Percentiles rank a stretch among this genome's conserved stretches.
phyloP scores from a whole-genome alignment of 768 basidiomycete species.

The Russula ochroleuca region DNA sequence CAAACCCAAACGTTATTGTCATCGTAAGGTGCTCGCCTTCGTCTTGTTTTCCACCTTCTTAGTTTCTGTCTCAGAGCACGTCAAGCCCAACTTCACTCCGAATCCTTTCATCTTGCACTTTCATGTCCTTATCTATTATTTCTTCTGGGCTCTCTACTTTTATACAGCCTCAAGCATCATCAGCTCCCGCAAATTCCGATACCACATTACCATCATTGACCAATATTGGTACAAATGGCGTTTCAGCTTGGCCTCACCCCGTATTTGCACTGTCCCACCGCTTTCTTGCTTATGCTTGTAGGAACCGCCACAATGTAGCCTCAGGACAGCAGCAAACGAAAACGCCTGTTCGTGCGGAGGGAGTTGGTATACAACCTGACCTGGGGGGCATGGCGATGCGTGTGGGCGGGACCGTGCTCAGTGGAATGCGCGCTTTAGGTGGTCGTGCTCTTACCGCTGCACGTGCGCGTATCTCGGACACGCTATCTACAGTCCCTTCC shows the following conservation, averaged over 20 bases:
- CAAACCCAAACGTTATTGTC: conserved; percentile 48
- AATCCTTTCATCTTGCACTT: conserved; percentile 52
- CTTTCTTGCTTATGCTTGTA: conserved; percentile 57
- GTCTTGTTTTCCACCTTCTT: conserved; percentile 6
- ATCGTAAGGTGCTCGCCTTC: conserved; percentile 44
- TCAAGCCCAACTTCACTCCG: conserved; percentile 50
- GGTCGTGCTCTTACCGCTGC: conserved; percentile 56
- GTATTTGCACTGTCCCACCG: conserved; percentile 59
- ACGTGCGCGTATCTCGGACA: conserved; percentile 23
- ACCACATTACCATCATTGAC: conserved; percentile 40
- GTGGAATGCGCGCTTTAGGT: conserved; percentile 59
- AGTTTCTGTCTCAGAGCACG: conserved; percentile 46
- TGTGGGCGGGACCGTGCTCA: conserved; percentile 58
- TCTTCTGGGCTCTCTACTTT: conserved; percentile 46
- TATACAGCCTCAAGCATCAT: conserved; percentile 32
- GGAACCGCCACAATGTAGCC: conserved; percentile 26
- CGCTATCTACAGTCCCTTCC: conserved; percentile 8
- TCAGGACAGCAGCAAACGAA: conserved; percentile 26
- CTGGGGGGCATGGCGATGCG: conserved; percentile 52
- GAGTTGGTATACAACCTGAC: conserved; percentile 41
- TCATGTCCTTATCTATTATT: conserved; percentile 49
- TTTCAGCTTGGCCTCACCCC: conserved; percentile 37
- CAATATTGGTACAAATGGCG: conserved; percentile 16
- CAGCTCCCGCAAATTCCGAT: conserved; percentile 34
- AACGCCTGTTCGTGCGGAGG: conserved; percentile 17